Conservation (phyloP, 2,329 filamentous ascomycete genomes). For the Didymella lethalis region DNA sequence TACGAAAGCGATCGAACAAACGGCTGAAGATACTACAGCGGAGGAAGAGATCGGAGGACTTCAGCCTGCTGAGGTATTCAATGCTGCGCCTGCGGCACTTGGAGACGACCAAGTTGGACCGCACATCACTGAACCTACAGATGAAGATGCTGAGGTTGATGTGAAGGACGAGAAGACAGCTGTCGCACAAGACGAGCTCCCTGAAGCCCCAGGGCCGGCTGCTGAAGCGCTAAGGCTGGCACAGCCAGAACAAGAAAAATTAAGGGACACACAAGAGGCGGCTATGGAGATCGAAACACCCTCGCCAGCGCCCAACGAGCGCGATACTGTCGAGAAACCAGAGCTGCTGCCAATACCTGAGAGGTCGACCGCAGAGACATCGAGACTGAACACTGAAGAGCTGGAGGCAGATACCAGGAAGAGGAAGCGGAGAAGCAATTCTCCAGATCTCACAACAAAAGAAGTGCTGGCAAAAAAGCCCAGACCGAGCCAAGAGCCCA, state of each 20-base stretch:
- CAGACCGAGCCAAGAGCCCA: conserved; percentile 48
- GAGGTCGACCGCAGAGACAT: conserved; percentile 41
- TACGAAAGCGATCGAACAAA: conserved; percentile 23
- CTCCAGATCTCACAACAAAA: conserved; percentile 46
- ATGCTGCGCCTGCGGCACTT: conserved; percentile 27
- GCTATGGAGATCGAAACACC: conserved; percentile 25
- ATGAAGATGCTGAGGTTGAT: conserved; percentile 23
- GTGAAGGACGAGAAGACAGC: conserved; percentile 4
- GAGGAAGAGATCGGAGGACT: conserved; percentile 29
- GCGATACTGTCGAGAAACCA: conserved; percentile 44
- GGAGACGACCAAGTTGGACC: conserved; percentile 31
- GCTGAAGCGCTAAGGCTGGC: conserved; percentile 32
- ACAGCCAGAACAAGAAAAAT: conserved; percentile 14
- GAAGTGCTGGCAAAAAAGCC: conserved; percentile 56
- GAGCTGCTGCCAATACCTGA: conserved; percentile 39
- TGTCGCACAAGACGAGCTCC: conserved; percentile 22
- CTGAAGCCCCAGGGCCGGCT: conserved; percentile 34
- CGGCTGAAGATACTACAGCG: conserved; percentile 28
- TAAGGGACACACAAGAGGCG: conserved; percentile 11
- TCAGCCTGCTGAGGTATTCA: conserved; percentile 26
- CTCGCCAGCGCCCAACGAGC: conserved; percentile 36
- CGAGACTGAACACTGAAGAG: conserved; percentile 48
- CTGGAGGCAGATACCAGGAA: conserved; percentile 51
- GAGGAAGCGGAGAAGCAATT: conserved; percentile 53
- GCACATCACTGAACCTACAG: conserved; percentile 27